Percentiles rank a stretch among this genome's conserved stretches.
These are phyloP conservation scores for Penicillium glabrum DNA, from an alignment of 2,329 filamentous ascomycete genomes.

Conservation along the genomic window DNA sequence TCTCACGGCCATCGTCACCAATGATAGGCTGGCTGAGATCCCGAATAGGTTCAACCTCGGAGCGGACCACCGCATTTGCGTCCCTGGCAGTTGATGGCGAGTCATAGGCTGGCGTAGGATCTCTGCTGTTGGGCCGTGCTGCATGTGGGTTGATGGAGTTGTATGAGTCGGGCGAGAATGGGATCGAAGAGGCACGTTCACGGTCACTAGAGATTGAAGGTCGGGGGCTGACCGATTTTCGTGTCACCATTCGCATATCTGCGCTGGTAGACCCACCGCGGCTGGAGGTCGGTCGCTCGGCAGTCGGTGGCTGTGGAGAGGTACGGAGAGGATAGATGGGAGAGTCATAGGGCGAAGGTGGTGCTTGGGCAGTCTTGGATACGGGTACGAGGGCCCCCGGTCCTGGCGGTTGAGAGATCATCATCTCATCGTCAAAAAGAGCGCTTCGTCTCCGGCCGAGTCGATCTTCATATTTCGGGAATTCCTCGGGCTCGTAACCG, in stretches of 20 bases:
- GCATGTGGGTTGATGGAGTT: conserved; percentile 57
- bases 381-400: conserved; percentile 17
- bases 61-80: conserved; percentile 37
- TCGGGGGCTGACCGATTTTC: conserved; percentile 60
- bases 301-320: conserved; percentile 28
- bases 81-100: conserved; percentile 41
- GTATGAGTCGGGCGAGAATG: conserved; percentile 63
- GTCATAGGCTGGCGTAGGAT: conserved; percentile 37
- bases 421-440: conserved; percentile 29
- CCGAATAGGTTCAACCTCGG: conserved; percentile 39
- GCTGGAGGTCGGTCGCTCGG: conserved; percentile 25
- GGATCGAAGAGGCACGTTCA: conserved; percentile 47
- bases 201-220: conserved; percentile 44
- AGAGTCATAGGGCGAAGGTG: conserved; percentile 16
- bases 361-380: conserved; percentile 8
- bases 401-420: conserved; percentile 18
- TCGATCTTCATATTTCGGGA: conserved; percentile 32
- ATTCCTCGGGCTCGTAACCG: conserved; percentile 39
- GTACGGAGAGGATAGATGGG: conserved; percentile 30
- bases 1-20: conserved; percentile 62
- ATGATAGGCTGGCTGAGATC: conserved; percentile 58
- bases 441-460: conserved; percentile 25
- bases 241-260: conserved; percentile 39
- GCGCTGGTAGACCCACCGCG: conserved; percentile 34
- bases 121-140: conserved; percentile 32